A percentile compares a stretch with the other conserved stretches of the same genome.
These are phyloP conservation scores for Oenanthe sinensis DNA, from an alignment of 129 eudicot species.

Conservation along the genomic window DNA sequence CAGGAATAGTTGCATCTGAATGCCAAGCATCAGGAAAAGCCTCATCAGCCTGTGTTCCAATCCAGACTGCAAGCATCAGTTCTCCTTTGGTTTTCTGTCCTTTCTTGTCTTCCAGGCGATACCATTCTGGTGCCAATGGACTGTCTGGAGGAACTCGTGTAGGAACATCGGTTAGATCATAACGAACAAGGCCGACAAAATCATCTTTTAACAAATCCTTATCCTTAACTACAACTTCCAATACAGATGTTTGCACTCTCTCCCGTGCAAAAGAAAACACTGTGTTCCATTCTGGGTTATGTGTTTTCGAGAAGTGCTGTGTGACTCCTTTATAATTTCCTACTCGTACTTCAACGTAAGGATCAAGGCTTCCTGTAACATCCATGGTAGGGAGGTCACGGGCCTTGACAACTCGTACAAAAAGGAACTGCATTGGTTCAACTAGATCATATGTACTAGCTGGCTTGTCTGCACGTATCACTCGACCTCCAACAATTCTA, in stretches of 20 bases:
- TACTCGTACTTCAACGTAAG: slow-evolving; percentile 77
- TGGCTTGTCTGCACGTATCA: slow-evolving; percentile 44
- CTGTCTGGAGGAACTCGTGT: slow-evolving; percentile 92
- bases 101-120: slow-evolving; percentile 62
- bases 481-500: slow-evolving; percentile 61
- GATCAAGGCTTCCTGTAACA: slow-evolving; percentile 74
- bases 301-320: slow-evolving; percentile 48
- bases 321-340: slow-evolving; percentile 93
- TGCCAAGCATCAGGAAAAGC: slow-evolving; percentile 94
- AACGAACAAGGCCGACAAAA: slow-evolving; percentile 55
- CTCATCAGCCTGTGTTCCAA: slow-evolving; percentile 93
- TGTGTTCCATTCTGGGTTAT: slow-evolving; percentile 77
- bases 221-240: slow-evolving; percentile 74
- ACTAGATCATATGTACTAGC: slow-evolving; percentile 78
- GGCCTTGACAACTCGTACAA: slow-evolving; percentile 81
- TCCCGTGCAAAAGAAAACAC: slow-evolving; percentile 86
- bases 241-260: slow-evolving; percentile 57
- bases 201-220: slow-evolving; percentile 79
- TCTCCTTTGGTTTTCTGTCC: slow-evolving; percentile 68
- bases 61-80: slow-evolving; percentile 93
- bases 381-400: slow-evolving; percentile 72
- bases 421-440: slow-evolving; percentile 79
- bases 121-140: slow-evolving; percentile 95
- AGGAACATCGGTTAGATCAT: slow-evolving; percentile 66
- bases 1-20: slow-evolving; percentile 51